Conservation (phyloP, 1,284 basidiomycete genomes). For the Boletellus deceptivus region DNA sequence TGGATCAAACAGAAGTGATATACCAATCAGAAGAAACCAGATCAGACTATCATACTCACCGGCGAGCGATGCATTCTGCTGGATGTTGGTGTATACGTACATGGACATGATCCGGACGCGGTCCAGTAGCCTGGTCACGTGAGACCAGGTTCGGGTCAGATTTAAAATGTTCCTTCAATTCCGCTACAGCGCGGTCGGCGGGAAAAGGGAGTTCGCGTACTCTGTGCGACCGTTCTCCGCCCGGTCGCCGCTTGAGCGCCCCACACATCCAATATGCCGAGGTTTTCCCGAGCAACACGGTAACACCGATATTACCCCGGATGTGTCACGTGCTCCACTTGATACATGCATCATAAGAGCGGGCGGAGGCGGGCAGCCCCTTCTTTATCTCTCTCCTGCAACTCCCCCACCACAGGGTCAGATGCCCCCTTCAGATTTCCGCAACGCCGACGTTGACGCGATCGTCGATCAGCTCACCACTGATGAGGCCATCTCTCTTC, state of each 20-base stretch:
- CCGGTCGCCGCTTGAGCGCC: no score
- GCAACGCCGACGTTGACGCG: conserved; percentile 56
- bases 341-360: conserved; percentile 6
- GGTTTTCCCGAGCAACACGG: no score
- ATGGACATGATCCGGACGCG: no score
- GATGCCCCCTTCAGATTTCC: conserved; percentile 70
- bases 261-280: no score
- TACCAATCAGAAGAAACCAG: neutral
- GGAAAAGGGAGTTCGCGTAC: no score
- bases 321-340: conserved; percentile 19
- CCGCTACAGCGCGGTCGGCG: no score
- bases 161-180: no score
- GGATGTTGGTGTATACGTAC: no score
- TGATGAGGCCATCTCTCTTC: conserved; percentile 68
- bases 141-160: neutral
- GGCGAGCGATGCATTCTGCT: conserved; percentile 17
- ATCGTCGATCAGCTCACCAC: conserved; percentile 64
- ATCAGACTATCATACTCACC: conserved; percentile 5
- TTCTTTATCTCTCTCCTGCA: conserved; percentile 6
- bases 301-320: neutral
- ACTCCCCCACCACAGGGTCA: neutral
- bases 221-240: no score
- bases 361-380: neutral
- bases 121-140: conserved; percentile 15
- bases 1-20: no score